Conservation (phyloP, 1,139 yeast genomes). For the Geotrichum reessii region DNA sequence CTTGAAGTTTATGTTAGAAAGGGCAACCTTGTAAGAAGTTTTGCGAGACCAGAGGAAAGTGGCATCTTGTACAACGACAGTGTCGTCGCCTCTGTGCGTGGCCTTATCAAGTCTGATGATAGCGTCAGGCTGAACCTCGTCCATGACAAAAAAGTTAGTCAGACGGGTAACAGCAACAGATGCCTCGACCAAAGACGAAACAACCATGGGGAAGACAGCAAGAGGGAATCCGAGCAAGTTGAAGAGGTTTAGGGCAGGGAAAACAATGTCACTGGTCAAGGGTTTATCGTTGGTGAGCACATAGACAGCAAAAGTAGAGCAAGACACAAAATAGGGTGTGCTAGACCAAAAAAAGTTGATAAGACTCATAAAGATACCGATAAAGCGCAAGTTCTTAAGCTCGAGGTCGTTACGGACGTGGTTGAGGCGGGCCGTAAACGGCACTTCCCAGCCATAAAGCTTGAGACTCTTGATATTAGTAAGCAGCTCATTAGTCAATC, state of each 20-base stretch:
- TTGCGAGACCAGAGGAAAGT: constrained; percentile 86
- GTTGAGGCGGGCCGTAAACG: constrained; percentile 67
- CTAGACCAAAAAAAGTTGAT: constrained; percentile 75
- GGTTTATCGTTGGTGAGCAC: constrained; percentile 60
- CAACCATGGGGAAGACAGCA: constrained; percentile 88
- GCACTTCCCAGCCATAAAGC: constrained; percentile 91
- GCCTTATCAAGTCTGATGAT: constrained; percentile 55
- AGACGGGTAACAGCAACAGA: constrained; percentile 81
- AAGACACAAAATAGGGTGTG: constrained; percentile 87
- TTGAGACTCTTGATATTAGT: constrained; percentile 89
- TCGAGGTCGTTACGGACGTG: constrained; percentile 87
- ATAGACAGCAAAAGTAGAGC: constrained; percentile 84
- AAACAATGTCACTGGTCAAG: constrained; percentile 83
- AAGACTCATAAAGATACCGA: constrained; percentile 72
- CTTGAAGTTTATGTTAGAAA: constrained; percentile 59
- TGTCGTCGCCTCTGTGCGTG: constrained; percentile 54
- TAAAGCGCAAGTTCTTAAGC: constrained; percentile 64
- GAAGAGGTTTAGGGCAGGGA: constrained; percentile 81
- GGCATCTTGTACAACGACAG: constrained; percentile 64
- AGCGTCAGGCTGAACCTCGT: constrained; percentile 79
- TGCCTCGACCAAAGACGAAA: constrained; percentile 81
- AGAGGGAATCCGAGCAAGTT: constrained; percentile 76
- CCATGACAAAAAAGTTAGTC: constrained; percentile 61
- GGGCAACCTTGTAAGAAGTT: constrained; percentile 71
- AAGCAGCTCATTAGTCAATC: constrained; percentile 77